These are phyloP conservation scores for Rhamnella rubrinervis DNA, from an alignment of 331 rosid species.

Conservation along the genomic window DNA sequence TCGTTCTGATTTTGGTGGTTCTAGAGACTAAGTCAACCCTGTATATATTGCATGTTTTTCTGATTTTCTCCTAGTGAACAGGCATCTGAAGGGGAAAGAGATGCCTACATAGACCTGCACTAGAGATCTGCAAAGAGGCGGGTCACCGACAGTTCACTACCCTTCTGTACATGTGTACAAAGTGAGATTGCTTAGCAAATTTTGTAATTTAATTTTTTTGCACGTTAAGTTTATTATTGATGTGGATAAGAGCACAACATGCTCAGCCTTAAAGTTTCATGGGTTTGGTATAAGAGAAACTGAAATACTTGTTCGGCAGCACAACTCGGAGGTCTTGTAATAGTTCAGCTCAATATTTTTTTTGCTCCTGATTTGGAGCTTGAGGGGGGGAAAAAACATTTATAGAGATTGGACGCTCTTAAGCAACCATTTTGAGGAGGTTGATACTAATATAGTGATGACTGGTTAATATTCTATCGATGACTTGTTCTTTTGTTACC, in stretches of 20 bases:
- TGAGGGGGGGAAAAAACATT: slow-evolving; percentile 22
- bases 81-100: slow-evolving; percentile 37
- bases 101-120: slow-evolving; percentile 30
- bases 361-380: slow-evolving; percentile 60
- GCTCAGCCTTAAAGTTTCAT: slow-evolving; percentile 43
- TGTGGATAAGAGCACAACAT: slow-evolving; percentile 45
- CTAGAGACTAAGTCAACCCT: slow-evolving; percentile 54
- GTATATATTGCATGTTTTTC: slow-evolving; percentile 44
- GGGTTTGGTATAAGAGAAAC: slow-evolving; percentile 47
- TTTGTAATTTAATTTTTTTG: slow-evolving; percentile 36
- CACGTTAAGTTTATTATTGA: slow-evolving; percentile 39
- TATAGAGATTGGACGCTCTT: slow-evolving; percentile 36
- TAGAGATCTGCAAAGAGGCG: slow-evolving; percentile 38
- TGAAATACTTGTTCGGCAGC: slow-evolving; percentile 26
- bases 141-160: slow-evolving; percentile 36
- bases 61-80: slow-evolving; percentile 32
- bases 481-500: slow-evolving; percentile 23
- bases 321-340: slow-evolving; percentile 38
- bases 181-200: slow-evolving; percentile 64
- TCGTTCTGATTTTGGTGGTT: slow-evolving; percentile 51
- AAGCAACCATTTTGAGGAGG: slow-evolving; percentile 57
- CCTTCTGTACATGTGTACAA: slow-evolving; percentile 80
- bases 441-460: slow-evolving; percentile 41
- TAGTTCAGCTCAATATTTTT: slow-evolving; percentile 42
- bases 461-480: slow-evolving; percentile 32